Percentiles rank a stretch among this genome's conserved stretches.
Evolutionary conservation across 2,329 filamentous ascomycete genomes (phyloP).

Genomic region (Aspergillus quadrilineatus): DNA sequence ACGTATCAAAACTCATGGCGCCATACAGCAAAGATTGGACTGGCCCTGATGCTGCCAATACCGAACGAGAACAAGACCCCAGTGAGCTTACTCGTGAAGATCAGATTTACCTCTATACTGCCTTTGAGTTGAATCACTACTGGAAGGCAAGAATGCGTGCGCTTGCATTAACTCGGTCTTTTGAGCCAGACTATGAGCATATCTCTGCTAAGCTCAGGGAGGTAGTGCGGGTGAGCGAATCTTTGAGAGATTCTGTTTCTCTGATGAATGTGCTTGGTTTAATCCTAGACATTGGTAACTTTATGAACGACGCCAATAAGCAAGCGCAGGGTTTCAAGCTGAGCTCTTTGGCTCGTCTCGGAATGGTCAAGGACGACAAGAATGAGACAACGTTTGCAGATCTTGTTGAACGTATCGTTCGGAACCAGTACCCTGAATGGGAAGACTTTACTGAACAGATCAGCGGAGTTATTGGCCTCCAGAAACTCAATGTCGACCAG

Average conservation of each 20-base stretch:
- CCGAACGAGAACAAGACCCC: slow-evolving; percentile 81
- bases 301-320: slow-evolving; percentile 99
- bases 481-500: slow-evolving; percentile 95
- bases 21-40: slow-evolving; percentile 98
- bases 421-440: slow-evolving; percentile 95
- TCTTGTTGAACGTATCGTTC: slow-evolving; percentile 91
- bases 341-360: slow-evolving; percentile 84
- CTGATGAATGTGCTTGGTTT: slow-evolving; percentile 94
- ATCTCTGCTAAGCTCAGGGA: slow-evolving; percentile 80
- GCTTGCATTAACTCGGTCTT: slow-evolving; percentile 77
- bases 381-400: slow-evolving; percentile 96
- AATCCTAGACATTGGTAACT: slow-evolving; percentile 97
- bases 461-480: slow-evolving; percentile 68
- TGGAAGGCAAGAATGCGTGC: slow-evolving; percentile 98
- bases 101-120: slow-evolving; percentile 90
- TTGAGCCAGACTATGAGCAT: slow-evolving; percentile 87
- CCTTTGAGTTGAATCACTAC: slow-evolving; percentile 93
- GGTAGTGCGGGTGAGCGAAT: slow-evolving; percentile 84
- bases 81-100: slow-evolving; percentile 87
- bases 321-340: slow-evolving; percentile 98
- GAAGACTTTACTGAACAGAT: slow-evolving; percentile 87
- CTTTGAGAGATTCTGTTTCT: slow-evolving; percentile 83
- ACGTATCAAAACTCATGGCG: slow-evolving; percentile 84
- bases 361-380: slow-evolving; percentile 99
- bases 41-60: slow-evolving; percentile 74